These are phyloP conservation scores for Houttuynia cordata DNA, from an alignment of 164 flowering plant species.

Conservation along the genomic window DNA sequence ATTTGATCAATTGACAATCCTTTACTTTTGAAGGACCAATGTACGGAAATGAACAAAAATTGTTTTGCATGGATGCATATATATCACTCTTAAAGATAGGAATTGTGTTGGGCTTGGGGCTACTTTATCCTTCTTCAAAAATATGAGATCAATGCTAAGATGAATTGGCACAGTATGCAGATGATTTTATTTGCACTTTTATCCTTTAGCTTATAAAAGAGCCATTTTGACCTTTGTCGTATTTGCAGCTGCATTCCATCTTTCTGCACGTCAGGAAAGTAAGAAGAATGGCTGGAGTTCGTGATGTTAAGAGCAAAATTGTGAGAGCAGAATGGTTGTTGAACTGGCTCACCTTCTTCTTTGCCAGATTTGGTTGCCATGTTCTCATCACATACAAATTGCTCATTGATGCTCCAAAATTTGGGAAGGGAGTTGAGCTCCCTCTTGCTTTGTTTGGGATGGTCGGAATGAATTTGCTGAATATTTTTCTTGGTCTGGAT, in stretches of 20 bases:
- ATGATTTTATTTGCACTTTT: too few relatives aligned
- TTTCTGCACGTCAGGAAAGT: constrained; percentile 77
- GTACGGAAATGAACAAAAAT: too few relatives aligned
- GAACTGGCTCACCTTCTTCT: constrained; percentile 51
- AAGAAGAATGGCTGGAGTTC: constrained; percentile 82
- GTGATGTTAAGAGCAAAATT: constrained; percentile 40
- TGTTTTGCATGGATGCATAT: too few relatives aligned
- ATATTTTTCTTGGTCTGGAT: constrained; percentile 64
- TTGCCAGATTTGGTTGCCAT: constrained; percentile 56
- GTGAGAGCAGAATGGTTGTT: constrained; percentile 70
- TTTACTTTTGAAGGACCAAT: too few relatives aligned
- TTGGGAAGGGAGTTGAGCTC: constrained; percentile 64
- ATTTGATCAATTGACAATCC: too few relatives aligned
- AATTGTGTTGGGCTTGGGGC: too few relatives aligned
- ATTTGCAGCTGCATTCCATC: constrained; percentile 73
- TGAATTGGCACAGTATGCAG: not conserved
- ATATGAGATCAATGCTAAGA: too few relatives aligned
- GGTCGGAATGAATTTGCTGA: constrained; percentile 87
- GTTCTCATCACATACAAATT: constrained; percentile 67
- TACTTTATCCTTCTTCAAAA: too few relatives aligned
- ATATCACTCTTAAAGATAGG: too few relatives aligned
- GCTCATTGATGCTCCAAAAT: constrained; percentile 66
- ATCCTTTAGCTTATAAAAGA: not conserved
- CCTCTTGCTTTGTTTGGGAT: constrained; percentile 84
- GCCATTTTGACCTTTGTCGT: not conserved